Conservation (phyloP, 164 flowering plant genomes). For the Euptelea pleiosperma region DNA sequence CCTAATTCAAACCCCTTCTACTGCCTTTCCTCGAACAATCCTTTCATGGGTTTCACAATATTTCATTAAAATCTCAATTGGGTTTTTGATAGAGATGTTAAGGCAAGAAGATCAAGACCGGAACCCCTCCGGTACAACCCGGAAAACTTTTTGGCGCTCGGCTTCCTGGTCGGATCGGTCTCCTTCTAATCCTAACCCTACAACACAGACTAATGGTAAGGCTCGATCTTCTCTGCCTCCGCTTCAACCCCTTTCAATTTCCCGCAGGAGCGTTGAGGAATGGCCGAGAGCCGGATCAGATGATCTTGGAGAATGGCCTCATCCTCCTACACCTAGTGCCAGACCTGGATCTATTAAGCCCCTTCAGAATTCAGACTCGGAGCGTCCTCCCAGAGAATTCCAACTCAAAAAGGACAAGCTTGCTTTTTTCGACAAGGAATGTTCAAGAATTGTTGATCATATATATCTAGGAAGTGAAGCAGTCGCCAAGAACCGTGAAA, state of each 20-base stretch:
- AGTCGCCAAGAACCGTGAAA: conserved; percentile 64
- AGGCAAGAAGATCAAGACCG: conserved; percentile 34
- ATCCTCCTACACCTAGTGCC: conserved; percentile 50
- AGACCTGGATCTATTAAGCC: conserved; percentile 17
- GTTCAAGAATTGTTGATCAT: conserved; percentile 71
- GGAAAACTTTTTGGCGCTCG: conserved; percentile 54
- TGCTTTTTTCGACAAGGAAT: conserved; percentile 82
- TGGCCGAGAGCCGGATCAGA: conserved; percentile 82
- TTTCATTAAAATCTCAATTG: conserved; percentile 15
- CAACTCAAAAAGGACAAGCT: conserved; percentile 61
- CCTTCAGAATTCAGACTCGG: conserved; percentile 14
- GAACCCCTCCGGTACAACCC: conserved; percentile 20
- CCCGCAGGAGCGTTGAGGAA: conserved; percentile 45
- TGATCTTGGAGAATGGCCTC: conserved; percentile 74
- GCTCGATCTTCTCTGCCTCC: conserved; percentile 55
- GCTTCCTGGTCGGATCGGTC: conserved; percentile 73
- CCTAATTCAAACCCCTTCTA: conserved; percentile 4
- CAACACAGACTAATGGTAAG: conserved; percentile 34
- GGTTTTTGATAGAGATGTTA: conserved; percentile 32
- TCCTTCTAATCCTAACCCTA: conserved; percentile 40
- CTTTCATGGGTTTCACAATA: conserved; percentile 26
- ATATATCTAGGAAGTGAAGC: conserved; percentile 78
- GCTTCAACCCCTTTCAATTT: conserved; percentile 62
- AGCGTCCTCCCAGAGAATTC: conserved; percentile 35
- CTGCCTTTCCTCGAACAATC: conserved; percentile 34